Percentiles rank a stretch among this genome's conserved stretches.
phyloP scores from a whole-genome alignment of 495 filamentous ascomycete species.

The Aspergillus coremiiformis region DNA sequence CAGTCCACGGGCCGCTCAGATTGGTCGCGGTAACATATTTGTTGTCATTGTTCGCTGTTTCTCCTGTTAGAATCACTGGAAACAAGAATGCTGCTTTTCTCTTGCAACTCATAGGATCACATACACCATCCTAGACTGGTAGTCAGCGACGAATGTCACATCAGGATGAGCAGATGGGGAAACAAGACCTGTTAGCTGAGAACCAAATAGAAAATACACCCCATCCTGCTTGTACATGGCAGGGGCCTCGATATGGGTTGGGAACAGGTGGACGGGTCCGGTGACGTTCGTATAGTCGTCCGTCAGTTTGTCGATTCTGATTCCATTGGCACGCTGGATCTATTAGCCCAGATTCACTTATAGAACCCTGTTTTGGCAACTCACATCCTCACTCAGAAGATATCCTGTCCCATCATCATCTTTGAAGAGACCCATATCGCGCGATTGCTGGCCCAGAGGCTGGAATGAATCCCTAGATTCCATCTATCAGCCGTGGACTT shows the following conservation, averaged over 20 bases:
- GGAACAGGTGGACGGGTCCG: conserved; percentile 33
- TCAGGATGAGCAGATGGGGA: neutral
- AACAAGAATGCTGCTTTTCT: too few relatives aligned
- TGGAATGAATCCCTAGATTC: conserved; percentile 11
- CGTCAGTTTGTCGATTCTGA: conserved; percentile 8
- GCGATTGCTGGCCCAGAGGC: conserved; percentile 46
- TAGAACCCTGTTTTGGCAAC: neutral
- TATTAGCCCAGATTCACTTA: neutral
- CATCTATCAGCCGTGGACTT: neutral
- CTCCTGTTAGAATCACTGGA: too few relatives aligned
- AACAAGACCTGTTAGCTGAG: conserved; percentile 32
- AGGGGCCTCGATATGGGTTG: conserved; percentile 38
- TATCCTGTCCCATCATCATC: conserved; percentile 55
- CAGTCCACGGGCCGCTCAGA: conserved; percentile 46
- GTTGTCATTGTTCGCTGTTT: conserved; percentile 48
- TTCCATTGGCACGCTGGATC: conserved; percentile 6
- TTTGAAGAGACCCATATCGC: conserved; percentile 58
- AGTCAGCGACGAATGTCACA: conserved; percentile 3
- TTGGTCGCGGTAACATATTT: conserved; percentile 38
- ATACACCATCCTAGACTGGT: conserved; percentile 8
- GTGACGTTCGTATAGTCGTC: conserved; percentile 18
- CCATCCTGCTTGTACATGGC: conserved; percentile 45
- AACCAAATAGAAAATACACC: conserved; percentile 47
- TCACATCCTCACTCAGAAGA: conserved; percentile 55
- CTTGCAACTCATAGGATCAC: too few relatives aligned